Percentiles rank a stretch among this genome's conserved stretches.
These are phyloP conservation scores for Balakata baccata DNA, from an alignment of 345 rosid genomes.

Conservation along the genomic window DNA sequence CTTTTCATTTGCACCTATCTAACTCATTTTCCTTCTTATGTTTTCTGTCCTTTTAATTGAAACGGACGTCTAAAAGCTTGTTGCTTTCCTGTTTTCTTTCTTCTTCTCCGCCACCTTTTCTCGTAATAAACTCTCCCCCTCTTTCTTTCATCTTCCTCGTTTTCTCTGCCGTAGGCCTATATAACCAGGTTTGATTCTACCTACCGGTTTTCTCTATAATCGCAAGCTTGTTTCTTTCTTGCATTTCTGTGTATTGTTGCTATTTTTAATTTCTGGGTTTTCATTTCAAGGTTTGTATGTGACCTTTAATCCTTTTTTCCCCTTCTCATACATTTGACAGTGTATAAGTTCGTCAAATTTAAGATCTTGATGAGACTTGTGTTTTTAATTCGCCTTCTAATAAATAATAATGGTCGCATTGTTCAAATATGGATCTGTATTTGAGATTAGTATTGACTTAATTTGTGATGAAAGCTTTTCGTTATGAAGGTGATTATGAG, in stretches of 20 bases:
- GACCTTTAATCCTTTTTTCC: not conserved
- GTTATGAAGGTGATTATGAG: not conserved
- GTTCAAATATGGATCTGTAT: constrained; percentile 12
- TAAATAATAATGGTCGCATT: not conserved
- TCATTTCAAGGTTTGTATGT: constrained; percentile 12
- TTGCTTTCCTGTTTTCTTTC: constrained; percentile 8
- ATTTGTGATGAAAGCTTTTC: not conserved
- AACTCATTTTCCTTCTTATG: not conserved
- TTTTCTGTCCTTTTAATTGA: not conserved
- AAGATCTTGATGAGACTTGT: not conserved
- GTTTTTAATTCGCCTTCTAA: not conserved
- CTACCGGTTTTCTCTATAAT: not conserved
- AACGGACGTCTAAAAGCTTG: not conserved
- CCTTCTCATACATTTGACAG: not conserved
- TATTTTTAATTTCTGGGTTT: constrained; percentile 29
- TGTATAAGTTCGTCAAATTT: not conserved
- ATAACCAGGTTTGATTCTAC: constrained; percentile 15
- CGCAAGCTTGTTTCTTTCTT: not conserved
- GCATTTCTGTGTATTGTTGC: not conserved
- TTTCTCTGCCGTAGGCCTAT: constrained; percentile 30
- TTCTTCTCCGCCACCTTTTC: constrained; percentile 41
- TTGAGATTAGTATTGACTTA: not conserved
- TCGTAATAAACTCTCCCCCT: constrained; percentile 19
- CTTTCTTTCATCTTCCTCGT: constrained; percentile 21
- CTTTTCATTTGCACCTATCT: not conserved